phyloP scores from a whole-genome alignment of 306 rosid species.

The Quercus engelmannii region DNA sequence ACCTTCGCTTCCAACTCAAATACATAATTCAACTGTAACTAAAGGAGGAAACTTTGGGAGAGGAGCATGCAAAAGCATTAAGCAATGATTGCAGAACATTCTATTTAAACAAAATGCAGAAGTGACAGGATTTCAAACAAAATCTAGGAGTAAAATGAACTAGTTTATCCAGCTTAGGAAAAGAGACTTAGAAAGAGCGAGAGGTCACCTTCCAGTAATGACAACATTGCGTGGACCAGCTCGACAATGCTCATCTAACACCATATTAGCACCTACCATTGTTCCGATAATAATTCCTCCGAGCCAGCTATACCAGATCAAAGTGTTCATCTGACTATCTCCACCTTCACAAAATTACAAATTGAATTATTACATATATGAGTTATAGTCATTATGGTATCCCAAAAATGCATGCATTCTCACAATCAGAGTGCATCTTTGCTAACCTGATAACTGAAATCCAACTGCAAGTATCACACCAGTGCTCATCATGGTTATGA shows the following conservation, averaged over 20 bases:
- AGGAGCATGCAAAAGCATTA: not conserved
- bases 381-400: not conserved
- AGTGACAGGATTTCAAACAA: not conserved
- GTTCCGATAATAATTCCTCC: slow-evolving; percentile 96
- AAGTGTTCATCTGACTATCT: slow-evolving; percentile 68
- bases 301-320: slow-evolving; percentile 93
- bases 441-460: slow-evolving; percentile 86
- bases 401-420: not conserved
- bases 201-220: slow-evolving; percentile 80
- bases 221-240: slow-evolving; percentile 95
- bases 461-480: slow-evolving; percentile 85
- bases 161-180: not conserved
- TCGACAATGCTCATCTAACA: slow-evolving; percentile 82
- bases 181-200: not conserved
- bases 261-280: slow-evolving; percentile 92
- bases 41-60: not conserved
- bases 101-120: not conserved
- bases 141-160: not conserved
- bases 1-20: no score
- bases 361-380: not conserved
- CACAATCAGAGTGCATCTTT: slow-evolving; percentile 7
- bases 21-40: not conserved
- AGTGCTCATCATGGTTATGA: slow-evolving; percentile 97
- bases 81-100: not conserved
- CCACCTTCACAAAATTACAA: slow-evolving; percentile 55